These are phyloP conservation scores for Paxillus ammoniavirescens DNA, from an alignment of 768 basidiomycete genomes.

Conservation along the genomic window DNA sequence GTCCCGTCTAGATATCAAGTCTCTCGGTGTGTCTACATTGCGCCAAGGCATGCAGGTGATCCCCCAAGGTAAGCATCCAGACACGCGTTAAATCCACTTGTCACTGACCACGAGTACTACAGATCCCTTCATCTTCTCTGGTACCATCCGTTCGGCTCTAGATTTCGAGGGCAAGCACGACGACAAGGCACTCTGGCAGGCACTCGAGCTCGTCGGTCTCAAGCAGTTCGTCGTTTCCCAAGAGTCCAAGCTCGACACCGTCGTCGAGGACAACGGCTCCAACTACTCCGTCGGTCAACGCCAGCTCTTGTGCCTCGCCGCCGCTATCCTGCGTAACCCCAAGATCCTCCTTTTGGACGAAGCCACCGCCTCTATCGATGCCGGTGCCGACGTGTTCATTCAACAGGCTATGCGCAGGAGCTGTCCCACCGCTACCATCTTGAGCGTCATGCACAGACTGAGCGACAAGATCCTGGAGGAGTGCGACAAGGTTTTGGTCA, in stretches of 20 bases:
- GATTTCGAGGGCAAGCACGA: constrained; percentile 24
- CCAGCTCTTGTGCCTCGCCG: constrained; percentile 68
- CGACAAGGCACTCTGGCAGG: constrained; percentile 40
- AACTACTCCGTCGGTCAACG: constrained; percentile 88
- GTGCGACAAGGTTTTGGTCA: constrained; percentile 33
- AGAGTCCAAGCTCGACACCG: constrained; percentile 76
- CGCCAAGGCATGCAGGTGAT: constrained; percentile 30
- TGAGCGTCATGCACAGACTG: constrained; percentile 31
- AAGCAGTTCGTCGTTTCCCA: constrained; percentile 75
- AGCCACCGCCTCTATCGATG: constrained; percentile 68
- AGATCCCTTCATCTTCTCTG: constrained; percentile 35
- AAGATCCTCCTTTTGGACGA: constrained; percentile 31
- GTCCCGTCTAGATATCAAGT: constrained; percentile 78
- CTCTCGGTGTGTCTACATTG: constrained; percentile 50
- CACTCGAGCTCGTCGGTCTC: constrained; percentile 34
- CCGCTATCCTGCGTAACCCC: constrained; percentile 30
- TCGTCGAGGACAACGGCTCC: constrained; percentile 71
- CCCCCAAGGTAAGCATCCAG: constrained; percentile 22
- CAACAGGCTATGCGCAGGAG: constrained; percentile 30
- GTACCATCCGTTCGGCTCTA: constrained; percentile 28
- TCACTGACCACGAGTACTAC: background rate
- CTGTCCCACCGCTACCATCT: constrained; percentile 29
- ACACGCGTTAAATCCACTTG: background rate
- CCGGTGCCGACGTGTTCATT: constrained; percentile 80
- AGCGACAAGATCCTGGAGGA: constrained; percentile 27